Conservation (phyloP, 495 filamentous ascomycete species). For the Corynascus novoguineensis region DNA sequence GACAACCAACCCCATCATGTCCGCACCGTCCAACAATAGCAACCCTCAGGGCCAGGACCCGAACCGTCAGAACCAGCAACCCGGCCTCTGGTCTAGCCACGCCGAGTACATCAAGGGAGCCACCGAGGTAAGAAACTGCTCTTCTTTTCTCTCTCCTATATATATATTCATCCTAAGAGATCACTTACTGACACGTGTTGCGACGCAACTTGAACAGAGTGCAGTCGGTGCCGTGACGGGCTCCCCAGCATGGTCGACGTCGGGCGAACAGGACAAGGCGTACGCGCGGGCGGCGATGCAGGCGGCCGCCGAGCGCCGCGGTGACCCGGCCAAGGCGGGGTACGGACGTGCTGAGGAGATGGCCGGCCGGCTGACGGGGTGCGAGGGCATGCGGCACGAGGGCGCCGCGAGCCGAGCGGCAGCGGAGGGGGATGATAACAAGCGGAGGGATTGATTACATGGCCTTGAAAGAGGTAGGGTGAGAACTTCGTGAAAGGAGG, state of each 20-base stretch:
- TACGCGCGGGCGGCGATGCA: constrained; percentile 40
- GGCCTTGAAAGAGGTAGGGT: too few species aligned
- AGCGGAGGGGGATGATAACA: too few species aligned
- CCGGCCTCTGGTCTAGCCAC: constrained; percentile 39
- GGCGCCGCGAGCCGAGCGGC: constrained; percentile 41
- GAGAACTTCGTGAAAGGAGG: too few species aligned
- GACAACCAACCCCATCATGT: constrained; percentile 3
- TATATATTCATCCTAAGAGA: background rate
- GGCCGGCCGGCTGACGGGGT: constrained; percentile 38
- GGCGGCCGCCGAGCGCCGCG: constrained; percentile 35
- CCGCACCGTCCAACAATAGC: constrained; percentile 15
- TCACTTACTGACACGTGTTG: background rate
- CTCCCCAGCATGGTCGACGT: constrained; percentile 40
- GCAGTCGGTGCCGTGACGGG: constrained; percentile 39
- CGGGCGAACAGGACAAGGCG: constrained; percentile 44
- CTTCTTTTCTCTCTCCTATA: background rate
- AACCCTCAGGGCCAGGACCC: constrained; percentile 17
- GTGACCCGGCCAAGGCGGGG: constrained; percentile 35
- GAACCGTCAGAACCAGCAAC: constrained; percentile 18
- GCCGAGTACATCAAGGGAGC: constrained; percentile 46
- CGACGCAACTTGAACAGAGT: constrained; percentile 22
- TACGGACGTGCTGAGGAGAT: constrained; percentile 44
- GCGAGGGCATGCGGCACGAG: constrained; percentile 45
- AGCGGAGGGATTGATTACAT: too few species aligned
- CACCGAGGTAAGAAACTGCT: constrained; percentile 33